Base-by-base conservation (phyloP, 2,329 filamentous ascomycete genomes). In the Fusarium sp. region DNA sequence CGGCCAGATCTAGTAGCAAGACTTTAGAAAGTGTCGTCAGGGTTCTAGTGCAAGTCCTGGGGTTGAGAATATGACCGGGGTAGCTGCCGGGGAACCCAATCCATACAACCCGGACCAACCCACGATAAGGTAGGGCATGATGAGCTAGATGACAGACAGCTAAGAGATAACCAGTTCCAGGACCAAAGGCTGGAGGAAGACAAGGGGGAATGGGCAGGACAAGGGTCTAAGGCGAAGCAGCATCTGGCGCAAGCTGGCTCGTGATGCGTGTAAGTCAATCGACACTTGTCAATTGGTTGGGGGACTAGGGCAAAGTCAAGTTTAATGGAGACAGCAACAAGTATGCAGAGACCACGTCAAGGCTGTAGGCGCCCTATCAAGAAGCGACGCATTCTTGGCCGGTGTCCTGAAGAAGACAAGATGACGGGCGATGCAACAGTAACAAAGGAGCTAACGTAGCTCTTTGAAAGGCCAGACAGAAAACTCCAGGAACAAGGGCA, bases 11-110 rank as follows among this genome's bases (percentile, higher is more conserved):
- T 69, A 59, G 46, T 40, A 60, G 30, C 59, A 60, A 59, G 54
- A 49, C 59, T 59, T 63, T 61, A 73, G 64, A 57, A 51, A 71
- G 68, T 63, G 72, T 63, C 59, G 63, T 70, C 68, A 70, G 70
- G 73, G 74, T 73, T 76, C 71, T 69, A 68, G 70, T 75, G 73
- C 67, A 66, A 67, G 66, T 29, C 58, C 47, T 57, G 59, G 65
- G 70, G 58, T 66, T 54, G 54, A 64, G 52, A 55, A 53, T 51
- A 65, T 72, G 62, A 61, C 57, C 56, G 40, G 60, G 64, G 56
- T 64, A 74, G 62, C 49, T 73, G 64, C 50, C 58, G 56, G 52
- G 70, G 68, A 64, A 29, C 50, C 27, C 63, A 59, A 34, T 43
- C 25, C 50, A 53, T 44, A 20, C 51, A 59, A 56, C 50, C 68